Conservation (phyloP, 139 green algal genomes). For the Haematococcus lacustris region DNA sequence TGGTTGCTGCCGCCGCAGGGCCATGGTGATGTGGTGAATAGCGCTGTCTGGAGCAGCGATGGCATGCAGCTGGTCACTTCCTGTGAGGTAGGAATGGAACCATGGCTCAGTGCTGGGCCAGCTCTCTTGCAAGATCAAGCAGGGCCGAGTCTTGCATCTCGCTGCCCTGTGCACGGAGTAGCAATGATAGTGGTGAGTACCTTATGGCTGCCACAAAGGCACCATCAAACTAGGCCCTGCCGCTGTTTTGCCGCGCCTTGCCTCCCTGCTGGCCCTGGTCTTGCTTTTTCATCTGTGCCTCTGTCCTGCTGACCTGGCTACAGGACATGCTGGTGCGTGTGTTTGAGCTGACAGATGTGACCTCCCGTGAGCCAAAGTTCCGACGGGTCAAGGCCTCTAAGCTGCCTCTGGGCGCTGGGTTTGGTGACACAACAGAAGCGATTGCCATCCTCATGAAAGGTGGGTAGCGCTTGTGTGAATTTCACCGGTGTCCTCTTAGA, state of each 20-base stretch:
- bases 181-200: too few species aligned
- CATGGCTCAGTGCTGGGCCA: too few species aligned
- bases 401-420: slow-evolving; percentile 21
- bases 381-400: slow-evolving; percentile 19
- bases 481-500: too few species aligned
- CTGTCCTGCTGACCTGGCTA: neutral
- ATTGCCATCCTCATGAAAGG: slow-evolving; percentile 11
- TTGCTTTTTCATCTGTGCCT: slow-evolving; percentile 8
- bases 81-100: slow-evolving; percentile 43
- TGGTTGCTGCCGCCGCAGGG: too few species aligned
- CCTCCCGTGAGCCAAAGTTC: slow-evolving; percentile 28
- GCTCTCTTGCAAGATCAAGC: too few species aligned
- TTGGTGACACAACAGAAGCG: slow-evolving; percentile 12
- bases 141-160: too few species aligned
- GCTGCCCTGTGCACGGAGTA: too few species aligned
- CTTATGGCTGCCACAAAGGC: too few species aligned
- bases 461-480: too few species aligned
- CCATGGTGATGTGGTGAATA: slow-evolving; percentile 33
- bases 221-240: too few species aligned
- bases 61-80: slow-evolving; percentile 28
- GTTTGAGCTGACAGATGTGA: slow-evolving; percentile 24
- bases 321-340: slow-evolving; percentile 24
- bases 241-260: too few species aligned
- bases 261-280: slow-evolving; percentile 3
- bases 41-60: slow-evolving; percentile 28